Conservation (phyloP, 345 rosid genomes). For the Zanthoxylum bungeanum region DNA sequence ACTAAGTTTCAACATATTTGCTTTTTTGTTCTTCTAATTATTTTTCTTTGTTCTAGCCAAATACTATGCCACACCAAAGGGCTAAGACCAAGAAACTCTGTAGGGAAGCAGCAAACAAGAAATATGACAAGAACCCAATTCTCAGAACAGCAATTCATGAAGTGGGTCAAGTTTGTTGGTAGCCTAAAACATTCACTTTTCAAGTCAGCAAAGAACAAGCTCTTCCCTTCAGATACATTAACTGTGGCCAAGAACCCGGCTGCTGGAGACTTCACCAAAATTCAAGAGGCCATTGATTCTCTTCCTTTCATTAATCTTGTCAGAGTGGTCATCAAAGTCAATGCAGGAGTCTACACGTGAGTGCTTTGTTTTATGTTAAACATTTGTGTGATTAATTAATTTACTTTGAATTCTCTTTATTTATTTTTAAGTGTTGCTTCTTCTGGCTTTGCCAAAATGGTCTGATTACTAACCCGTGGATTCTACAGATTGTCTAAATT, state of each 20-base stretch:
- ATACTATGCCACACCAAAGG: conserved; percentile 69
- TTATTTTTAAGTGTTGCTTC: too few relatives aligned
- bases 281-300: conserved; percentile 92
- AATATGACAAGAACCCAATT: conserved; percentile 53
- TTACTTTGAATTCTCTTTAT: too few relatives aligned
- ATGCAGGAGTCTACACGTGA: conserved; percentile 93
- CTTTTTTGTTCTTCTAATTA: conserved; percentile 25
- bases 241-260: conserved; percentile 59
- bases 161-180: conserved; percentile 90
- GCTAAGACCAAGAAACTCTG: conserved; percentile 36
- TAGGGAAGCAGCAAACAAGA: conserved; percentile 23
- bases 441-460: too few relatives aligned
- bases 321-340: conserved; percentile 88
- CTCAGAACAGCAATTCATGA: conserved; percentile 85
- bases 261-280: conserved; percentile 73
- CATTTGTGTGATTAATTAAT: background rate
- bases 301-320: conserved; percentile 80
- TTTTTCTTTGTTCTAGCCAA: conserved; percentile 35
- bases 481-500: conserved; percentile 24
- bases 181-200: conserved; percentile 73
- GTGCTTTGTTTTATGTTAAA: conserved; percentile 18
- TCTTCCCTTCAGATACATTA: conserved; percentile 71
- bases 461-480: too few relatives aligned
- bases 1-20: conserved; percentile 19
- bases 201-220: conserved; percentile 78